Base-by-base conservation (phyloP, 176 grass and related monocot species). In the Cenchrus fungigraminus region DNA sequence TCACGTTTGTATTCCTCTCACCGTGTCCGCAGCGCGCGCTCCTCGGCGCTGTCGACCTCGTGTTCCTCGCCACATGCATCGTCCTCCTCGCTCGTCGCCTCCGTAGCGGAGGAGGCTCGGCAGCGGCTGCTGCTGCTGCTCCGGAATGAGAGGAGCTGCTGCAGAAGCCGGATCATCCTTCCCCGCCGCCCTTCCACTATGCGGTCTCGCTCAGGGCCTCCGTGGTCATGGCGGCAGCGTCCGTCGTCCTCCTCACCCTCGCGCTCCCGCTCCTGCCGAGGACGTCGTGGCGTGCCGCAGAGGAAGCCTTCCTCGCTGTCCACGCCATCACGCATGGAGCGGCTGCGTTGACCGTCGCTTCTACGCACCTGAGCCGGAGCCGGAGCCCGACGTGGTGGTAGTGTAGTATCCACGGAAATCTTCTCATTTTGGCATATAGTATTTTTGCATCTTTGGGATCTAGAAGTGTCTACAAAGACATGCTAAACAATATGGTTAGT, bases 391-490 rank as follows among this genome's bases (percentile, higher is more conserved):
- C 19, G 72, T 8, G 7, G 78, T 78, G 43, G 25, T 25, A 25
- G 58, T 34, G 44, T 77, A 68, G 58, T 80, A 79, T n/a, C 92
- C 87, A 20, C 85, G 85, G 10, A 92, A 25, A 25, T 25, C 25
- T 25, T 25, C 25, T 25, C 25, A 25, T 25, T 25, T 25, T 25
- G 25, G 25, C 25, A 25, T 25, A 25, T 25, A 25, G 25, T 25
- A 25, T 25, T 25, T 25, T 25, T 25, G 25, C 25, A 25, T 25
- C 25, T 25, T 25, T 25, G 25, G 25, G 25, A 25, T 25, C 25
- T 25, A 25, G 25, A 25, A 25, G 25, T 25, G 25, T 25, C 25
- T 25, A 25, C 25, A 25, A 25, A 25, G 25, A 25, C 25, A 25
- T 25, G 25, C 25, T 25, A 25, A 25, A 25, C 25, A 25, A 25